phyloP scores from a whole-genome alignment of 2,329 filamentous ascomycete genomes.

The Shiraia bambusicola region DNA sequence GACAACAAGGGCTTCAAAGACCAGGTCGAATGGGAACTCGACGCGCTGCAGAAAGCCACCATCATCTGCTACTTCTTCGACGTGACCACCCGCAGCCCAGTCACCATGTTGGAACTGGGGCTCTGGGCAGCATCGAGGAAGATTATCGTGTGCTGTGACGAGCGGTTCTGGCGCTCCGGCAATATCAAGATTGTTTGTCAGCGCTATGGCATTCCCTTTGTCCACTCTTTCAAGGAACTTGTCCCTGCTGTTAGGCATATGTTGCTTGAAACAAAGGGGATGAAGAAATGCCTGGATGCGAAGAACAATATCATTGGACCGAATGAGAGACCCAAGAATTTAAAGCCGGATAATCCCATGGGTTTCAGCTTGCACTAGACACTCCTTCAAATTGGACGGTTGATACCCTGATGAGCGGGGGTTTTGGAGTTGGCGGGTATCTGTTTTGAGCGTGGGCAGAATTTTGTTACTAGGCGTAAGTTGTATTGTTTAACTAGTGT shows the following conservation, averaged over 20 bases:
- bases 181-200: slow-evolving; percentile 62
- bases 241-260: slow-evolving; percentile 37
- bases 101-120: slow-evolving; percentile 64
- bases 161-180: slow-evolving; percentile 59
- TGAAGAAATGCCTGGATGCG: slow-evolving; percentile 16
- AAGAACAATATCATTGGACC: slow-evolving; percentile 11
- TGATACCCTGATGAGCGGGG: neutral
- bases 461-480: neutral
- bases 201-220: slow-evolving; percentile 49
- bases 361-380: neutral
- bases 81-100: slow-evolving; percentile 54
- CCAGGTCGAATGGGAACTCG: slow-evolving; percentile 65
- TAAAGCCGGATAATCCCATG: neutral
- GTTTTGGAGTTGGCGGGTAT: neutral
- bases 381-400: neutral
- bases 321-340: neutral
- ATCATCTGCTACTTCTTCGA: slow-evolving; percentile 62
- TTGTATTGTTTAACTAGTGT: neutral
- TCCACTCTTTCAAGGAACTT: slow-evolving; percentile 49
- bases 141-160: slow-evolving; percentile 56
- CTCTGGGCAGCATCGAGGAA: slow-evolving; percentile 51
- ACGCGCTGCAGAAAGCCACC: slow-evolving; percentile 55
- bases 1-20: slow-evolving; percentile 48
- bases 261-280: slow-evolving; percentile 37
- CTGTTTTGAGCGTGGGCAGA: neutral